Conservation (phyloP, 2,329 filamentous ascomycete species). For the Ustulina deusta region DNA sequence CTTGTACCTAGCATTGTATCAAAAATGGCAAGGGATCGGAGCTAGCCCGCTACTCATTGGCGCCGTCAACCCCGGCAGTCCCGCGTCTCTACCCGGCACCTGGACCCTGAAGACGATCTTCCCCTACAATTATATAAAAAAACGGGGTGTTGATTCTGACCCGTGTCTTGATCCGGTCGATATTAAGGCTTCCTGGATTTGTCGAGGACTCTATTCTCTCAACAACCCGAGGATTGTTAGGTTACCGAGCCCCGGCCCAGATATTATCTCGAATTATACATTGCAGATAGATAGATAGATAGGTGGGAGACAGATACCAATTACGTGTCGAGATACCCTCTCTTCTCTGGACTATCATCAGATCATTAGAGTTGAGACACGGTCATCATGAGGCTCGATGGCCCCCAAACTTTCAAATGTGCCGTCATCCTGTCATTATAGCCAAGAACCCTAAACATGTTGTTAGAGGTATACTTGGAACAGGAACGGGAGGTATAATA, state of each 20-base stretch:
- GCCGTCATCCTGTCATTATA: constrained; percentile 11
- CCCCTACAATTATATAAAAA: constrained; percentile 11
- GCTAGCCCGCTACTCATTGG: constrained; percentile 38
- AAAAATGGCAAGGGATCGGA: constrained; percentile 38
- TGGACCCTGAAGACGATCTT: neutral
- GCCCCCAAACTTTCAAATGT: constrained; percentile 4
- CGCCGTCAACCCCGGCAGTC: constrained; percentile 35
- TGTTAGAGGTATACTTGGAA: neutral
- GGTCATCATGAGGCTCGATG: constrained; percentile 12
- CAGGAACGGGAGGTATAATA: neutral
- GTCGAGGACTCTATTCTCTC: neutral
- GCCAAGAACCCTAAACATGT: constrained; percentile 1
- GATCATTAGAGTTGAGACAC: constrained; percentile 15
- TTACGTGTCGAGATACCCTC: neutral
- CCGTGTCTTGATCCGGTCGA: neutral
- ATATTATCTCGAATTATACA: too few species aligned
- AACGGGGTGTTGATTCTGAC: neutral
- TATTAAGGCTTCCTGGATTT: neutral
- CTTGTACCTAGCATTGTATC: constrained; percentile 35
- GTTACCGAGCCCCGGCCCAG: neutral
- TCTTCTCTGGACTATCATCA: neutral
- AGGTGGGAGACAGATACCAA: neutral
- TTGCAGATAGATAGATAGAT: too few species aligned
- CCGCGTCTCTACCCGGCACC: constrained; percentile 28
- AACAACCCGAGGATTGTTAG: neutral